Conservation (phyloP, 495 filamentous ascomycete genomes). For the Pseudoneurospora amorphoporcata region DNA sequence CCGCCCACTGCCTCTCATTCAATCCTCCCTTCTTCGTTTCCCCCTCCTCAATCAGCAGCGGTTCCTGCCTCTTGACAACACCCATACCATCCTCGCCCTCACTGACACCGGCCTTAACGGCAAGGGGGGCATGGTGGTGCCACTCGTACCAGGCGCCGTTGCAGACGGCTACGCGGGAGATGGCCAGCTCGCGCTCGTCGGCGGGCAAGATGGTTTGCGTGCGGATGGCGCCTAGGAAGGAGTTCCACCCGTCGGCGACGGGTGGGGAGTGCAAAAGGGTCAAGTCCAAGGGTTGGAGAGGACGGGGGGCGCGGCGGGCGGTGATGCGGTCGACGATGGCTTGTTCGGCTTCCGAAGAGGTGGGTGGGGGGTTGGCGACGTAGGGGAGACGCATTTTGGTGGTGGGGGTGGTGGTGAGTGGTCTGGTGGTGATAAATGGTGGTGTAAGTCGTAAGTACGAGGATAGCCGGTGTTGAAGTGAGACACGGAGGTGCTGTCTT, state of each 20-base stretch:
- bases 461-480: background rate
- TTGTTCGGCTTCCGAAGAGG: constrained; percentile 36
- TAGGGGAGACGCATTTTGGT: constrained; percentile 64
- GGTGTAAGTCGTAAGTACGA: background rate
- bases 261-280: constrained; percentile 63
- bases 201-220: constrained; percentile 50
- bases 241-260: constrained; percentile 72
- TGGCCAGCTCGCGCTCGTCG: constrained; percentile 58
- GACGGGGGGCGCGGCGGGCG: constrained; percentile 51
- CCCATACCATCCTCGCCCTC: constrained; percentile 38
- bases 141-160: constrained; percentile 74
- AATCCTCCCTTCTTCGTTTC: constrained; percentile 21
- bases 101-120: constrained; percentile 35
- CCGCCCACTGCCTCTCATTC: constrained; percentile 50
- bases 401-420: background rate
- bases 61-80: constrained; percentile 16
- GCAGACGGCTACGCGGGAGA: constrained; percentile 62
- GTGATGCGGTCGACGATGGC: constrained; percentile 52
- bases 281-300: constrained; percentile 60
- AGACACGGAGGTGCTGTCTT: background rate
- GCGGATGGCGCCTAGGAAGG: constrained; percentile 65
- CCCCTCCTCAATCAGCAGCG: background rate
- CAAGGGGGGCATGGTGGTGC: constrained; percentile 62
- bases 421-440: background rate
- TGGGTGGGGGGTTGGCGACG: constrained; percentile 44